phyloP scores from a whole-genome alignment of 306 rosid species.

The Corylus americana region DNA sequence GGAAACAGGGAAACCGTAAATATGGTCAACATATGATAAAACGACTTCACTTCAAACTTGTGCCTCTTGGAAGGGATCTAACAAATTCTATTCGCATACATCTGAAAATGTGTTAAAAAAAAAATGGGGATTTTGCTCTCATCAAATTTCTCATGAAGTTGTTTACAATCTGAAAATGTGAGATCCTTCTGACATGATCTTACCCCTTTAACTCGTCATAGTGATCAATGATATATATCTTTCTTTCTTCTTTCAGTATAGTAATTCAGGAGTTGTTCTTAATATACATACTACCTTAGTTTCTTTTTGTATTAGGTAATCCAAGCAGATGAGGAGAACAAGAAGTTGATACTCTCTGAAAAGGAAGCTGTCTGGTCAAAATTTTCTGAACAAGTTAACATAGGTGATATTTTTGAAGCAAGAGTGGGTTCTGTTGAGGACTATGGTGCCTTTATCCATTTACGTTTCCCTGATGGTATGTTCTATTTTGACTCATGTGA shows the following conservation, averaged over 20 bases:
- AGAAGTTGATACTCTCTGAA: slow-evolving; percentile 76
- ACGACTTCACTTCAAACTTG: no score
- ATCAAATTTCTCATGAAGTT: neutral
- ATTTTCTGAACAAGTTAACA: slow-evolving; percentile 58
- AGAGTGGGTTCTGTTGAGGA: slow-evolving; percentile 74
- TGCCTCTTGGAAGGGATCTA: no score
- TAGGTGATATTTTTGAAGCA: slow-evolving; percentile 75
- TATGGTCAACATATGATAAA: no score
- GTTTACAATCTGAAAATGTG: neutral
- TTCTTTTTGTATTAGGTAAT: slow-evolving; percentile 62
- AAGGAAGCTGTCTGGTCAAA: slow-evolving; percentile 80
- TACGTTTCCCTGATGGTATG: slow-evolving; percentile 82
- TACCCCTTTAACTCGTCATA: neutral
- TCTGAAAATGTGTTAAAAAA: neutral
- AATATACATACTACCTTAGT: slow-evolving; percentile 29
- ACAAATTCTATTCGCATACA: no score
- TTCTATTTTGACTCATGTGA: slow-evolving; percentile 8
- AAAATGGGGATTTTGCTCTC: neutral
- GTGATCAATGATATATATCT: neutral
- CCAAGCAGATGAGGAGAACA: slow-evolving; percentile 72
- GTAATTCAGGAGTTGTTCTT: slow-evolving; percentile 12
- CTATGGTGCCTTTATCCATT: slow-evolving; percentile 86
- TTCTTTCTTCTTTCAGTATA: slow-evolving; percentile 1
- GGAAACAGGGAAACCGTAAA: no score
- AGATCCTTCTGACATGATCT: neutral